phyloP scores from a whole-genome alignment of 129 eudicot species.

The Flaveria bidentis region DNA sequence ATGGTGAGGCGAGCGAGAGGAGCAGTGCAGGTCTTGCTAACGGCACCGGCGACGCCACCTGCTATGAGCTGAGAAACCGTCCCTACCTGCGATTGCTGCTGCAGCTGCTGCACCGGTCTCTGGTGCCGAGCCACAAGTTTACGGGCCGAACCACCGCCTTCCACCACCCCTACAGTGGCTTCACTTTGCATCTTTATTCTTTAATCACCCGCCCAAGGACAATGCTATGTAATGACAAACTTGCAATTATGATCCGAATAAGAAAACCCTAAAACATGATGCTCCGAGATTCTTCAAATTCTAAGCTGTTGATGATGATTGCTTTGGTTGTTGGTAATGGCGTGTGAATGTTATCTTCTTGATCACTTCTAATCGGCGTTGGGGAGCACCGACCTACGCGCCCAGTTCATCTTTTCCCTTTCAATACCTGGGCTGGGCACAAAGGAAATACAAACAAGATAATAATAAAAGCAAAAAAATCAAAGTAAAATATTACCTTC shows the following conservation, averaged over 20 bases:
- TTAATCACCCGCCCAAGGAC: background rate
- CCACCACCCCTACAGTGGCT: slow-evolving; percentile 79
- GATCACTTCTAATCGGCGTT: slow-evolving; percentile 5
- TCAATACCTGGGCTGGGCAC: slow-evolving; percentile 22
- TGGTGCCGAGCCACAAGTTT: slow-evolving; percentile 49
- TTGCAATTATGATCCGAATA: slow-evolving; percentile 23
- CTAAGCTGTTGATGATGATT: background rate
- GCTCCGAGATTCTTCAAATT: background rate
- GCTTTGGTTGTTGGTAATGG: slow-evolving; percentile 6
- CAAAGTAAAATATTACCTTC: no score
- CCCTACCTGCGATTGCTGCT: slow-evolving; percentile 70
- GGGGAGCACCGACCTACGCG: slow-evolving; percentile 33
- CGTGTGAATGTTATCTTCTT: slow-evolving; percentile 11
- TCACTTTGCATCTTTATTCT: slow-evolving; percentile 80
- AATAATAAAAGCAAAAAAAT: background rate
- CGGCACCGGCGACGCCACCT: slow-evolving; percentile 97
- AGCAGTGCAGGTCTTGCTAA: slow-evolving; percentile 96
- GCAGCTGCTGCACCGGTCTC: slow-evolving; percentile 44
- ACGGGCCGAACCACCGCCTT: slow-evolving; percentile 51
- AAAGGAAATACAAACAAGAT: slow-evolving; percentile 22
- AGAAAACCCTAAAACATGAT: slow-evolving; percentile 29
- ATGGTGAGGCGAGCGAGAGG: slow-evolving; percentile 95
- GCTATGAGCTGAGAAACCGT: slow-evolving; percentile 77
- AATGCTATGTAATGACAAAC: background rate
- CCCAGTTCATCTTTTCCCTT: slow-evolving; percentile 26